These are phyloP conservation scores for Cryptosporidium parvum DNA, from an alignment of 169 alveolate genomes.

Conservation along the genomic window DNA sequence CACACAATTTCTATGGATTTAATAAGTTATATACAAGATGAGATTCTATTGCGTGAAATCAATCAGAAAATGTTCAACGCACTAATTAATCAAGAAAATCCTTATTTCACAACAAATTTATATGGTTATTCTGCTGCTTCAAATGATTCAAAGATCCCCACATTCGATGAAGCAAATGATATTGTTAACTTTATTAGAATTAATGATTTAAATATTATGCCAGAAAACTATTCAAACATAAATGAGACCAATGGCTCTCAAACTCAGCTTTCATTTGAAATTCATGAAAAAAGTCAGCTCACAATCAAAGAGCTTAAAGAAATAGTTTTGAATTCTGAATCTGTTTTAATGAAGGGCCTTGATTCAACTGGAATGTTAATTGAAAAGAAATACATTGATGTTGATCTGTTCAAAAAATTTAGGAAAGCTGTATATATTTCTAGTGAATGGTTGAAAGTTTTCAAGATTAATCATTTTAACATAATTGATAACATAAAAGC, in stretches of 20 bases:
- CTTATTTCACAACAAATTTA: background rate
- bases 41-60: constrained; percentile 50
- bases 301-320: constrained; percentile 33
- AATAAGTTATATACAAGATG: constrained; percentile 56
- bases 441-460: constrained; percentile 42
- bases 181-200: constrained; percentile 18
- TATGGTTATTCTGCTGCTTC: background rate
- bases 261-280: background rate
- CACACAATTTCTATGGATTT: constrained; percentile 49
- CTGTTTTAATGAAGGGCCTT: background rate
- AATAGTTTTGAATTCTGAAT: background rate
- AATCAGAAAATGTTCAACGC: constrained; percentile 49
- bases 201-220: background rate
- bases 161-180: constrained; percentile 34
- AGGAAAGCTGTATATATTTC: constrained; percentile 1
- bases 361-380: background rate
- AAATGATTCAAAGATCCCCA: background rate
- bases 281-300: background rate
- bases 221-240: background rate
- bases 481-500: constrained; percentile 1
- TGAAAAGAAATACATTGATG: constrained; percentile 32
- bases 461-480: constrained; percentile 6
- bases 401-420: constrained; percentile 35
- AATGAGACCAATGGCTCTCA: background rate
- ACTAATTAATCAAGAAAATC: constrained; percentile 35